Conservation (phyloP, 192 early-diverging fungal species). For the Pilobolus umbonatus region DNA sequence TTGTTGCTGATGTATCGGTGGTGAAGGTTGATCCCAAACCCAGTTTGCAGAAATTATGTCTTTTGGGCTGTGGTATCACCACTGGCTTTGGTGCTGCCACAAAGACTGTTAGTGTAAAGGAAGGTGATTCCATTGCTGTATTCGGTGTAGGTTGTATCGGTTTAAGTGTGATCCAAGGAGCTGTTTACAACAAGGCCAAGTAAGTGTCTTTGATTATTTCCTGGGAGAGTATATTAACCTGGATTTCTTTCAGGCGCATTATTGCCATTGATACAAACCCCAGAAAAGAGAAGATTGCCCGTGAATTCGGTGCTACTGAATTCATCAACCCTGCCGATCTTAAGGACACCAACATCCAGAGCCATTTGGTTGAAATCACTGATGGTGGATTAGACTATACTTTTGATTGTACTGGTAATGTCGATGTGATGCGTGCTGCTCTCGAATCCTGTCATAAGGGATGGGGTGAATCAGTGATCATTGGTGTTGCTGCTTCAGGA, state of each 20-base stretch:
- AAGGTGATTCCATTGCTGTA: slow-evolving; percentile 70
- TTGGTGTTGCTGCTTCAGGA: slow-evolving; percentile 89
- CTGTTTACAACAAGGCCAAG: slow-evolving; percentile 40
- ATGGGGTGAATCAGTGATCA: slow-evolving; percentile 88
- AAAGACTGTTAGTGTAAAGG: slow-evolving; percentile 86
- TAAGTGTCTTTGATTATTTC: slow-evolving; percentile 14
- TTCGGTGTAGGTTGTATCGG: slow-evolving; percentile 97
- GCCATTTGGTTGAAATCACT: slow-evolving; percentile 82
- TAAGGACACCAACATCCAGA: slow-evolving; percentile 70
- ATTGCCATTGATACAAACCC: slow-evolving; percentile 92
- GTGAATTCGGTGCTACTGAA: slow-evolving; percentile 82
- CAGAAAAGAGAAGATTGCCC: slow-evolving; percentile 73
- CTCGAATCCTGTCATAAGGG: slow-evolving; percentile 90
- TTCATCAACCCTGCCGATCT: slow-evolving; percentile 86
- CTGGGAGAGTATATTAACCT: not conserved
- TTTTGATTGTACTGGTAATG: slow-evolving; percentile 94
- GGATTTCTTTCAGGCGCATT: slow-evolving; percentile 51
- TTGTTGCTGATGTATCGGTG: slow-evolving; percentile 84
- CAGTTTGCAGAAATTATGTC: slow-evolving; percentile 79
- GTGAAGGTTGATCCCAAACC: slow-evolving; percentile 82
- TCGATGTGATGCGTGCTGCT: slow-evolving; percentile 90
- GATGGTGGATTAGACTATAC: slow-evolving; percentile 96
- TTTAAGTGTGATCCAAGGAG: slow-evolving; percentile 85
- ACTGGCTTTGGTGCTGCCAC: slow-evolving; percentile 96
- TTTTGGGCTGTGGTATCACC: slow-evolving; percentile 94